Percentiles rank a stretch among this genome's conserved stretches.
Evolutionary conservation across 129 eudicot species (phyloP).

Genomic region (Pittosporum tobira): DNA sequence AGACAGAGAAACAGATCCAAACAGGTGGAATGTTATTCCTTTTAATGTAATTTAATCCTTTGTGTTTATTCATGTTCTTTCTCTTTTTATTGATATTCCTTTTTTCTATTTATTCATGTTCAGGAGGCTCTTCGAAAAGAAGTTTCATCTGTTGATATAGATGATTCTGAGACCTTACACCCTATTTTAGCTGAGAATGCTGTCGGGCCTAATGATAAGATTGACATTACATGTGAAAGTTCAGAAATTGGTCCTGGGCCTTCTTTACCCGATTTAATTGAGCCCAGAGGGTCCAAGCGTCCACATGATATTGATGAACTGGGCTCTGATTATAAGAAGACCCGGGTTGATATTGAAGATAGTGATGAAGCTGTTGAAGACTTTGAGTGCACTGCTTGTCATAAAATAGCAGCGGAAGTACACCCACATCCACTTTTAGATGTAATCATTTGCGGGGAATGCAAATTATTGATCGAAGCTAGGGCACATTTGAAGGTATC

Average conservation of each 20-base stretch:
- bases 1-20: slow-evolving; percentile 52
- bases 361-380: slow-evolving; percentile 35
- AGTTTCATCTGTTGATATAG: slow-evolving; percentile 13
- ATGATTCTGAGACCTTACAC: slow-evolving; percentile 7
- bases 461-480: slow-evolving; percentile 38
- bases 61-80: neutral
- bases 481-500: slow-evolving; percentile 42
- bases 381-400: slow-evolving; percentile 60
- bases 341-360: slow-evolving; percentile 25
- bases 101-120: slow-evolving; percentile 8
- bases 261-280: slow-evolving; percentile 17
- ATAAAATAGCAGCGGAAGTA: slow-evolving; percentile 36
- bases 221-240: slow-evolving; percentile 16
- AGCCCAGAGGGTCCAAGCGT: slow-evolving; percentile 35
- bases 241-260: slow-evolving; percentile 16
- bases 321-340: slow-evolving; percentile 29
- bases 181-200: slow-evolving; percentile 12
- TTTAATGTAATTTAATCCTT: neutral
- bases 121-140: slow-evolving; percentile 42
- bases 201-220: slow-evolving; percentile 10
- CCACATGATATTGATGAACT: slow-evolving; percentile 32
- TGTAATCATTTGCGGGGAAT: slow-evolving; percentile 54
- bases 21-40: slow-evolving; percentile 35
- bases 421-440: slow-evolving; percentile 54
- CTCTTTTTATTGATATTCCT: neutral